These are phyloP conservation scores for Ogataea methanolica DNA, from an alignment of 805 yeast genomes.

Conservation along the genomic window DNA sequence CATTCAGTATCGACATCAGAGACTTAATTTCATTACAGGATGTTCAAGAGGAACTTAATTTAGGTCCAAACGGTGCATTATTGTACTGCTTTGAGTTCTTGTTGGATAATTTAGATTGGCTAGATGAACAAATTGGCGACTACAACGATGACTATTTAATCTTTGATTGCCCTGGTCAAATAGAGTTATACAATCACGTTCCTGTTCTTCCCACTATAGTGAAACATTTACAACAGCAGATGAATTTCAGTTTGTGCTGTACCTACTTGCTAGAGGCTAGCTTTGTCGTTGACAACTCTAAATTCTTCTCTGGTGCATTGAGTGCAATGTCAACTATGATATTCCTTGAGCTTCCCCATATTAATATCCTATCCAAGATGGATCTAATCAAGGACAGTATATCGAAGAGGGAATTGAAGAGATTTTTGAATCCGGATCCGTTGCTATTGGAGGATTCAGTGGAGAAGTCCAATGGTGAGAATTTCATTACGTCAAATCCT, in stretches of 20 bases:
- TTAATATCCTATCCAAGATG: conserved; percentile 80
- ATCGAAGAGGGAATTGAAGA: conserved; percentile 70
- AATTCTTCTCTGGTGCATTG: conserved; percentile 91
- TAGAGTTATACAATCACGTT: conserved; percentile 89
- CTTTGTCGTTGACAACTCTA: conserved; percentile 82
- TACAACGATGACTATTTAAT: conserved; percentile 90
- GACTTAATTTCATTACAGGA: conserved; percentile 88
- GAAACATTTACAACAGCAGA: conserved; percentile 70
- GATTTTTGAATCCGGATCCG: conserved; percentile 90
- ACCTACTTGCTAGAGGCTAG: conserved; percentile 92
- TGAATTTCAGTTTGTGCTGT: conserved; percentile 88
- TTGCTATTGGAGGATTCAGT: conserved; percentile 50
- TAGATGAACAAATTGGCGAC: conserved; percentile 96
- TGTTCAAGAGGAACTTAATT: conserved; percentile 89
- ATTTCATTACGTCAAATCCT: conserved; percentile 35
- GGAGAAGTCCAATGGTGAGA: conserved; percentile 22
- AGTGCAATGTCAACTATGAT: conserved; percentile 99
- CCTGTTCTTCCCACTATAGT: conserved; percentile 90
- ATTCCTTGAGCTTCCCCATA: conserved; percentile 88
- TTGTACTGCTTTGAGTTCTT: conserved; percentile 92
- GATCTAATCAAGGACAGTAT: conserved; percentile 81
- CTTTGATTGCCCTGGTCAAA: conserved; percentile 97
- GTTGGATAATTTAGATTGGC: conserved; percentile 89
- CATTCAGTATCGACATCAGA: conserved; percentile 87
- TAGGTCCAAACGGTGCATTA: conserved; percentile 95